Base-by-base conservation (phyloP, 495 filamentous ascomycete genomes). In the Niebla homalea region DNA sequence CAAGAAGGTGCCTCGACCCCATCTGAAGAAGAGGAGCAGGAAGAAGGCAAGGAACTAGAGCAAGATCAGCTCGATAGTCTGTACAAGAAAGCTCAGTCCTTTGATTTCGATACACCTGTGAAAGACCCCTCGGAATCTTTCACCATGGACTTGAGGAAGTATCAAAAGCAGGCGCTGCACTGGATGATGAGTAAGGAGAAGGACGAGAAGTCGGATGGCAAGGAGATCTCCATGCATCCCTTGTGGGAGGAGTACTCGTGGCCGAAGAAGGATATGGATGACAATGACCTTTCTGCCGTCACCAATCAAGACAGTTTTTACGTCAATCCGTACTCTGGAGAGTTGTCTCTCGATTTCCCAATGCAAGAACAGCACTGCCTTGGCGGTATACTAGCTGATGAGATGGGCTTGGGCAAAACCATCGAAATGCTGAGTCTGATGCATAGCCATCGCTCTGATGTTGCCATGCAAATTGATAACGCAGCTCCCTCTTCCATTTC, bases 111-210 rank as follows among this genome's bases (percentile, higher is more conserved):
- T 60, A 93, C 89, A 20, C 89, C 90, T 2, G 80, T 83, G 62
- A 79, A 84, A 12, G 79, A 94, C 54, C 89, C 92, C 21, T 77
- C 86, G 11, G 70, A 80, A 7, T 85, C 79, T 1, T 98, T 98
- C 63, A 71, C 70, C 8, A 80, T 98, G 79, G 69, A 80, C 51
- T 70, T 98, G 19, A 80, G 93, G 1, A 89, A 87, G 21, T 98
- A 98, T 57, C 92, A 98, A 64, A 94, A 84, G 58, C 92, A 98
- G 65, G 87, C 93, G 6, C 69, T 98, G 19, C 70, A 94, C 61
- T 97, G 92, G 92, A 93, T 98, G 84, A 67, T 97, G 40, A 76
- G 80, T 5, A 98, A 98, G 60, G 92, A 98, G 65, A 89, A 77
- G 59, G 78, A 93, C 48, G 76, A 83, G 46, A 79, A 78, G 48